Base-by-base conservation (phyloP, 768 basidiomycete species). In the Dioszegia crocea region DNA sequence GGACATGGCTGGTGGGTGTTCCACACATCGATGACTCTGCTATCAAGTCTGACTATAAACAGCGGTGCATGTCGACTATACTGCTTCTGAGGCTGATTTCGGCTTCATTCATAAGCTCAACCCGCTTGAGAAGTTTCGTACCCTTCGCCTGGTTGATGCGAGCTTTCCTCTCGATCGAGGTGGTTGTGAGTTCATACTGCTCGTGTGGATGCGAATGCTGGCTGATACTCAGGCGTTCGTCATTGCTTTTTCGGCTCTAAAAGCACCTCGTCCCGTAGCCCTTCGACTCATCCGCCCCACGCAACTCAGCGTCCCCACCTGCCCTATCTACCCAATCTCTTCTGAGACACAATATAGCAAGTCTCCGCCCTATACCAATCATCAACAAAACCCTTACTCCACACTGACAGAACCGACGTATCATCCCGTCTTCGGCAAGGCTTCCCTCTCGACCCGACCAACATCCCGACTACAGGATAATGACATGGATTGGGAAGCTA, bases 401-500 rank as follows among this genome's bases (percentile, higher is more conserved):
- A 4, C 24, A 39, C 40, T 3, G 4, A 17, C 45, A 27, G 23
- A 46, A 33, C 33, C 45, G 29, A 49, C 11, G 27, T 57, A 14
- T 39, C 65, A 74, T 41, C 76, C 76, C 19, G 64, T 75, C 26
- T 77, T 77, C 46, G 76, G 76, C 26, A 65, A 74, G 47, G 57
- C 70, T 6, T 72, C 76, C 6, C 58, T 63, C 14, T 29, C 55
- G 3, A 40, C 45, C 19, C 62, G 41, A 33, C 26, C 17, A 19
- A 50, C 48, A 19, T 31, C 59, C 19, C 57, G 17, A n/a, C 24
- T 39, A 2, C 46, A 60, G 11, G 62, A 51, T 9, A 72, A 71
- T 47, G 46, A 61, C 17, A 77, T 76, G 76, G 76, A 77, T 29
- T 76, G 75, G 76, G 72, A 74, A 46, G 73, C 74, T 8, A 61